A percentile compares a stretch with the other conserved stretches of the same genome.
These are phyloP conservation scores for Pseudogymnoascus sp. DNA, from an alignment of 2,329 filamentous ascomycete genomes.

Conservation along the genomic window DNA sequence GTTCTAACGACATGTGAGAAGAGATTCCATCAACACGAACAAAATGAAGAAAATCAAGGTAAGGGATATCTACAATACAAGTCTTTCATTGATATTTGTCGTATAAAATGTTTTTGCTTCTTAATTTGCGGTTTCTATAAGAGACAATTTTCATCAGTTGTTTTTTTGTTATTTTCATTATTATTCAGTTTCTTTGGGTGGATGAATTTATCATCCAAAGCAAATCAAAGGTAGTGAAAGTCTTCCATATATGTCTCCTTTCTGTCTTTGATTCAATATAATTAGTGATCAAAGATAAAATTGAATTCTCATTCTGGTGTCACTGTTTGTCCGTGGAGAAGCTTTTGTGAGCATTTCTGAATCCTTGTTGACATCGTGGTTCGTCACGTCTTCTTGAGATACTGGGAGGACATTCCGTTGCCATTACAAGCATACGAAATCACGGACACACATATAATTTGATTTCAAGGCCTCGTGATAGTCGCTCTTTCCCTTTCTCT, in stretches of 20 bases:
- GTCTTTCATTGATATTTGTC: neutral
- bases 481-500: neutral
- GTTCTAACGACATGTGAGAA: constrained; percentile 4
- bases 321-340: neutral
- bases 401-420: neutral
- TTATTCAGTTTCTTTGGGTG: neutral
- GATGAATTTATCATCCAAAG: neutral
- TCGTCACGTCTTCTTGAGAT: neutral
- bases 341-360: neutral
- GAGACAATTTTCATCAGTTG: neutral
- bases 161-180: neutral
- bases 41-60: neutral
- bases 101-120: neutral
- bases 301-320: neutral
- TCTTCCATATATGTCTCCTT: neutral
- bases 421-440: neutral
- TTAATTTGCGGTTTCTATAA: neutral
- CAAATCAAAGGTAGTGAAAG: neutral
- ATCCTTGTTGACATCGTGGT: neutral
- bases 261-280: neutral
- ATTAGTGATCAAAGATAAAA: neutral
- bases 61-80: neutral
- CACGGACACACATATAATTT: neutral
- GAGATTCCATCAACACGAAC: neutral
- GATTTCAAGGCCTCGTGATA: neutral